A percentile compares a stretch with the other conserved stretches of the same genome.
Evolutionary conservation across 108 stramenopile species (phyloP).

Genomic region (Cyclotella sp.): DNA sequence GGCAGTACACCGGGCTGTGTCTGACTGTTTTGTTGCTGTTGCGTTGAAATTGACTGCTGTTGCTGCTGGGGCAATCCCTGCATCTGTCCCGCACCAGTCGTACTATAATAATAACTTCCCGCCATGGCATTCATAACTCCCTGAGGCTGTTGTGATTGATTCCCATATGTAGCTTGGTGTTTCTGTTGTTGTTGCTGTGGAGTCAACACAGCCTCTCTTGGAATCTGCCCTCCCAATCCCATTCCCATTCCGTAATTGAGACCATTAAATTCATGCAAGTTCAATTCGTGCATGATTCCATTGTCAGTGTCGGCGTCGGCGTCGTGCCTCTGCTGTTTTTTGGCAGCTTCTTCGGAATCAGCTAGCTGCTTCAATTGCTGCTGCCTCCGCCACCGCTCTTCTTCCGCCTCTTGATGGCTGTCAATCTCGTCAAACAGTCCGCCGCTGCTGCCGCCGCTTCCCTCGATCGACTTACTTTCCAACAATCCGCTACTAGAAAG

Average conservation of each 20-base stretch:
- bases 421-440: conserved; percentile 74
- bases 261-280: conserved; percentile 25
- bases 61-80: conserved; percentile 12
- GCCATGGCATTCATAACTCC: conserved; percentile 52
- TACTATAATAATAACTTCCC: conserved; percentile 43
- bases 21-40: conserved; percentile 9
- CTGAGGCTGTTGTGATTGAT: conserved; percentile 13
- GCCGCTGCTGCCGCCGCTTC: conserved; percentile 47
- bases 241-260: conserved; percentile 32
- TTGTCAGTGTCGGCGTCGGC: conserved; percentile 21
- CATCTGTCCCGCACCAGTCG: conserved; percentile 46
- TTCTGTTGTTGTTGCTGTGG: conserved; percentile 47
- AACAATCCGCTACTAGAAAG: conserved; percentile 24
- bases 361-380: conserved; percentile 32
- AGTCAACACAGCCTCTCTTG: conserved; percentile 10
- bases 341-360: conserved; percentile 21
- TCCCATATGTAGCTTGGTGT: conserved; percentile 38
- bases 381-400: conserved; percentile 24
- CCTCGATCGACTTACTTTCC: conserved; percentile 33
- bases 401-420: conserved; percentile 46
- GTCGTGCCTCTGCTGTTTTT: conserved; percentile 29
- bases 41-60: conserved; percentile 8
- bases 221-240: conserved; percentile 39
- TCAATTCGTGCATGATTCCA: conserved; percentile 40
- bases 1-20: conserved; percentile 34